Evolutionary conservation across 225 moss, liverwort and hornwort species (phyloP), one percentile per base, ranked within the genome.

Genomic region (Bryoerythrophyllum caledonicum): DNA sequence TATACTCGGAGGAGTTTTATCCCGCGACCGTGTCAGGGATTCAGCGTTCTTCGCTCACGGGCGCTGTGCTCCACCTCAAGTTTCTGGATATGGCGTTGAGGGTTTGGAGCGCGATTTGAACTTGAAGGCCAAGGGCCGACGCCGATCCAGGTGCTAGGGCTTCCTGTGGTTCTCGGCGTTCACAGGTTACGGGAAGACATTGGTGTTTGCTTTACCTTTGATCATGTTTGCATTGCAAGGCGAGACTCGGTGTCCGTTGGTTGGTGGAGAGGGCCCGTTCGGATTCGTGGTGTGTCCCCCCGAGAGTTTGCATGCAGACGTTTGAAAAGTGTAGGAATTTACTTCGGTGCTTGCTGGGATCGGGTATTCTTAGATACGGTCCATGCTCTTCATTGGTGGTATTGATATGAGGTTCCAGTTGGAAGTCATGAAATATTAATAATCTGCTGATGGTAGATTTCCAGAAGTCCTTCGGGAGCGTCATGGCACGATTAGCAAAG

Each of bases 41-140:
- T 72, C 96, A 97, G 66, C 91, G 96, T 24, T 94, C 96, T 19
- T 97, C 92, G 11, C 79, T 97, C 16, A 88, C 92, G 43, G 94
- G 96, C 63, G 92, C 94, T 71, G 91, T 97, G 27, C 82, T 97
- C 32, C 96, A 97, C 78, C 84, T 97, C 51, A 97, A 94, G 83
- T 94, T 92, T 72, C 89, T 97, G 78, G 81, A 87, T 16, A 84
- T 87, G 83, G 74, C n/a, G n/a, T n/a, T n/a, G n/a, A n/a, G n/a
- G 83, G 4, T 67, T 87, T 21, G 23, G 83, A 83, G 27, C 73
- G n/a, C 86, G 2, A 2, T 87, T 10, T 43, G 65, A 84, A 84
- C 49, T 63, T 86, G 71, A 86, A 86, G 83, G 5, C 75, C 3
- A 86, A 86, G 37, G 86, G 6, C 86, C 86, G 35, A 87, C 83